Evolutionary conservation across 2,329 filamentous ascomycete genomes (phyloP).

Genomic region (Claviceps maximensis): DNA sequence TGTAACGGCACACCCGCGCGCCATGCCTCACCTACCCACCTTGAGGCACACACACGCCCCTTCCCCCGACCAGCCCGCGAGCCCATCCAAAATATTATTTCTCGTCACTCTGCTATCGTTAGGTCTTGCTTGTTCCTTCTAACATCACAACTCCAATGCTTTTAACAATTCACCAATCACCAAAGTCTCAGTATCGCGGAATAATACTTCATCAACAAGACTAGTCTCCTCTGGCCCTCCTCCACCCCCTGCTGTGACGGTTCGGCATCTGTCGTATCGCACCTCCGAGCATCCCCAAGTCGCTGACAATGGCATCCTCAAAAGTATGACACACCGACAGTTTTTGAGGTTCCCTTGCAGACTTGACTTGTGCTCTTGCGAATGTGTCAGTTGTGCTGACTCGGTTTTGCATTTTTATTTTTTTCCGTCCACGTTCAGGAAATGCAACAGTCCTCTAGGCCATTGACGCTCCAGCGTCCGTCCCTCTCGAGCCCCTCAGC

Average conservation of each 20-base stretch:
- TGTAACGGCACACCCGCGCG: conserved; percentile 11
- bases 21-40: conserved; percentile 1
- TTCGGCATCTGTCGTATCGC: conserved; percentile 20
- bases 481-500: conserved; percentile 44
- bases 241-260: conserved; percentile 16
- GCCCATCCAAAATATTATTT: conserved; percentile 27
- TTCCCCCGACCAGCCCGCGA: conserved; percentile 5
- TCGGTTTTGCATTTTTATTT: conserved; percentile 11
- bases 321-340: conserved; percentile 34
- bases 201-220: conserved; percentile 2
- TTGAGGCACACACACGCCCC: conserved; percentile 11
- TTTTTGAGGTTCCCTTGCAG: conserved; percentile 12
- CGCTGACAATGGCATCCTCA: conserved; percentile 46
- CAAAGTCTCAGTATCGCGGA: conserved; percentile 5
- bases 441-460: conserved; percentile 52
- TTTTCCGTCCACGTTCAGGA: conserved; percentile 30
- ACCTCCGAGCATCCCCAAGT: conserved; percentile 21
- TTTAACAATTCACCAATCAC: conserved; percentile 1
- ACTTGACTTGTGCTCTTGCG: conserved; percentile 17
- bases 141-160: conserved; percentile 5
- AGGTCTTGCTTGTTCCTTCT: conserved; percentile 6
- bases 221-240: conserved; percentile 6
- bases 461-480: conserved; percentile 50
- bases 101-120: conserved; percentile 17
- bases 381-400: conserved; percentile 23